phyloP scores from a whole-genome alignment of 805 yeast genomes.

The Candida ovalis region DNA sequence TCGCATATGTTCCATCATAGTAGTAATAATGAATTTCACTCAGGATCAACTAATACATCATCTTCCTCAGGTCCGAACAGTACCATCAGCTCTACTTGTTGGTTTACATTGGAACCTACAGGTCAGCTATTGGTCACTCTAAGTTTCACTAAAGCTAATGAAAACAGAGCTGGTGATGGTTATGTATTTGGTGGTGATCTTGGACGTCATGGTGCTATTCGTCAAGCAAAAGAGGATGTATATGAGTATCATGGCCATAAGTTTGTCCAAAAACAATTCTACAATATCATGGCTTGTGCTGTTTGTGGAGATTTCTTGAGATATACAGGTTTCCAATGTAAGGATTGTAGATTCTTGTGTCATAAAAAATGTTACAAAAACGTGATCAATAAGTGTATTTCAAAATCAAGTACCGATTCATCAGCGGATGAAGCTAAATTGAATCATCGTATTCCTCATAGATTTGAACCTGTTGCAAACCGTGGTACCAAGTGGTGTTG shows the following conservation, averaged over 20 bases:
- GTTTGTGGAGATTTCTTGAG: constrained; percentile 93
- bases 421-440: constrained; percentile 75
- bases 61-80: constrained; percentile 8
- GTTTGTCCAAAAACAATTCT: constrained; percentile 91
- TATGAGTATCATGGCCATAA: constrained; percentile 96
- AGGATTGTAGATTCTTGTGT: constrained; percentile 76
- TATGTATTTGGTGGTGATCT: constrained; percentile 56
- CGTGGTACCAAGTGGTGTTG: constrained; percentile 99
- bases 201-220: constrained; percentile 97
- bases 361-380: constrained; percentile 78
- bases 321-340: constrained; percentile 83
- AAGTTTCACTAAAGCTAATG: constrained; percentile 66
- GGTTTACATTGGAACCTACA: constrained; percentile 92
- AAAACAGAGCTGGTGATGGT: constrained; percentile 43
- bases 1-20: neutral
- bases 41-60: constrained; percentile 13
- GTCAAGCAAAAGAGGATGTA: constrained; percentile 86
- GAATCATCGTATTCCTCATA: constrained; percentile 95
- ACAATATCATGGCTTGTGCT: constrained; percentile 96
- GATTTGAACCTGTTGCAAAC: constrained; percentile 88
- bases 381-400: constrained; percentile 80
- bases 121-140: constrained; percentile 82
- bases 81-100: constrained; percentile 55
- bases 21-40: neutral
- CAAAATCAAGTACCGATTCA: constrained; percentile 65